Evolutionary conservation across 2,329 filamentous ascomycete genomes (phyloP).

Genomic region (Aspergillus clavatus): DNA sequence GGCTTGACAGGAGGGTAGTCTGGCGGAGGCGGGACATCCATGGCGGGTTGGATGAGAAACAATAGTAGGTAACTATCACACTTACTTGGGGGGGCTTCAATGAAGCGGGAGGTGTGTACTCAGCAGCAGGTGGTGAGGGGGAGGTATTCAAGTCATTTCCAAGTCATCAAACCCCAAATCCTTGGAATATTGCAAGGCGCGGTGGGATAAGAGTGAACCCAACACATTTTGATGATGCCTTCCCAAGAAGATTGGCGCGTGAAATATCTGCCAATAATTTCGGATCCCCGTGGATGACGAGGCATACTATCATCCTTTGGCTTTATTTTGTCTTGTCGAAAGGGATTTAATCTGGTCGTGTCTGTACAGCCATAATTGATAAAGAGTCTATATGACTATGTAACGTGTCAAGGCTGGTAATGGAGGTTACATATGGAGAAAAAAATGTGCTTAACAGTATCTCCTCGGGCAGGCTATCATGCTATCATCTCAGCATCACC

Average conservation of each 20-base stretch:
- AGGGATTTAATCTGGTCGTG: not conserved
- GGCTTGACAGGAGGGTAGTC: too few species aligned
- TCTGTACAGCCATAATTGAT: not conserved
- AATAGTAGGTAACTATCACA: too few species aligned
- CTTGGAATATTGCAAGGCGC: conserved; percentile 30
- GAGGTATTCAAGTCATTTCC: too few species aligned
- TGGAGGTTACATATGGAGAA: too few species aligned
- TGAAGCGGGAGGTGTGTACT: too few species aligned
- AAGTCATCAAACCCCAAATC: conserved; percentile 29
- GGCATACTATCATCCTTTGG: conserved; percentile 29
- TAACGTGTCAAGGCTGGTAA: not conserved
- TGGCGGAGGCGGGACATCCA: too few species aligned
- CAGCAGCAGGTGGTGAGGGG: too few species aligned
- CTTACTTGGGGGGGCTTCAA: too few species aligned
- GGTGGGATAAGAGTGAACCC: conserved; percentile 18
- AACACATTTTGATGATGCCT: conserved; percentile 15
- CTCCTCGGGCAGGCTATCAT: too few species aligned
- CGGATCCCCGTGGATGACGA: conserved; percentile 31
- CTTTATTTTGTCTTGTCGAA: conserved; percentile 26
- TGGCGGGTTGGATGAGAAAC: too few species aligned
- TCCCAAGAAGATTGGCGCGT: conserved; percentile 29
- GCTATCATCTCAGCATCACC: too few species aligned
- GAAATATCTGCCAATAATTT: conserved; percentile 28
- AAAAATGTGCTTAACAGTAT: too few species aligned
- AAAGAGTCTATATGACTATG: not conserved